Base-by-base conservation (phyloP, 768 basidiomycete genomes). In the Cyathus striatus region DNA sequence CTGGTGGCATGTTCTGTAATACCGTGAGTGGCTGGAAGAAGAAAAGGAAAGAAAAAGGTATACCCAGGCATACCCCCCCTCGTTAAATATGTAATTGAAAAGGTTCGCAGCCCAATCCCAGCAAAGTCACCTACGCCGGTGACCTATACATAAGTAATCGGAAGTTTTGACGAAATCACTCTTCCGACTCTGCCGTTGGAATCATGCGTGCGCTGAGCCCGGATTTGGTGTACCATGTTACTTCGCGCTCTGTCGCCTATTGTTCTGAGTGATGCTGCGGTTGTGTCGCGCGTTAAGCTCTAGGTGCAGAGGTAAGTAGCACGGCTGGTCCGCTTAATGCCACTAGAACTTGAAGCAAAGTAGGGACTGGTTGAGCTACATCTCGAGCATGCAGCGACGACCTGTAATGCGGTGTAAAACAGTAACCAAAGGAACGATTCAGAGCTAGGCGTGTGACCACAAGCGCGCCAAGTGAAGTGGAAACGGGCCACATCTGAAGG, bases 31-130 rank as follows among this genome's bases (percentile, higher is more conserved):
- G 9, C 33, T 23, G 5, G 20, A n/a, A 20, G 7, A 41, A 2
- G 23, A 23, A n/a, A 20, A 45, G 39, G 23, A 44, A 7, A 22
- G 23, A 21, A 41, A n/a, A n/a, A n/a, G 30, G 50, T 65, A 32
- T 38, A 74, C 75, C 73, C 73, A 77, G 48, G 57, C 64, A 52
- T 74, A 76, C 12, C 80, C 83, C 74, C 80, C 77, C 38, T 78
- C 69, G 50, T 89, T 86, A 49, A 81, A 88, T 51, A 85, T 83
- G 67, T 92, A 86, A 60, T 87, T 79, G 70, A 87, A 90, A 43
- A 73, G 70, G 18, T 63, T 60, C 4, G 69, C 72, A 1, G 80
- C 73, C 41, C 79, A 54, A 93, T 59, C 48, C 65, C 75, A 18
- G 84, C 85, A 49, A 89, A 70, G 56, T 91, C 77, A 22, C 86